Base-by-base conservation (phyloP, 2,329 filamentous ascomycete genomes). In the Colletotrichum spaethianum region DNA sequence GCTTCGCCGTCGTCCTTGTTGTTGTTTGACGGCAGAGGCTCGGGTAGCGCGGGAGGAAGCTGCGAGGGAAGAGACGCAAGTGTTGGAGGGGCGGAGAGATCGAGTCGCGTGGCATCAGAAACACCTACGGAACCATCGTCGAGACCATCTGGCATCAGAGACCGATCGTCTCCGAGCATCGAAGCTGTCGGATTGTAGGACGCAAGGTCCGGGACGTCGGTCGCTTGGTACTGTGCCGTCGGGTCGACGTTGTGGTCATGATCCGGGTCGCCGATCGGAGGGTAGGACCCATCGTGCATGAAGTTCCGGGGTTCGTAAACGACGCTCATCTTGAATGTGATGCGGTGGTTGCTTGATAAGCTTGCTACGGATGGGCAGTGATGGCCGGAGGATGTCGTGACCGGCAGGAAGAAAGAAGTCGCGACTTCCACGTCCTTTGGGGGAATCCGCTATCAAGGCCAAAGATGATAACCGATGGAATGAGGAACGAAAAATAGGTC, bases 281-380 rank as follows among this genome's bases (percentile, higher is more conserved):
- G 83, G 70, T 88, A 88, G 26, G 81, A 78, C 65, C 84, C 85
- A 63, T 86, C 84, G 66, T 87, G 82, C 48, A 87, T 82, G 72
- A 88, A 86, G 75, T 80, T 83, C 70, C 86, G 81, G 31, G 84
- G 80, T 75, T 89, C 86, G 76, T 86, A 89, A 50, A 86, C 86
- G 75, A 89, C 85, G 74, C 83, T 86, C 86, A 88, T 88, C 60
- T 76, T 83, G 78, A 52, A 40, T 31, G 63, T 33, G 63, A 69
- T 65, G 66, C 63, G 38, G 53, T 57, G 65, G 73, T 57, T 40
- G 61, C 75, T 80, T 61, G 77, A 78, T 11, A 53, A 60, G 57
- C 57, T 53, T 56, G 48, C 28, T 20, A 33, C 33, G 53, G 57
- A 31, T 62, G 66, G 28, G 23, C n/a, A 59, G 26, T n/a, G 50